Base-by-base conservation (phyloP, 2,329 filamentous ascomycete genomes). In the Metarhizium anisopliae region DNA sequence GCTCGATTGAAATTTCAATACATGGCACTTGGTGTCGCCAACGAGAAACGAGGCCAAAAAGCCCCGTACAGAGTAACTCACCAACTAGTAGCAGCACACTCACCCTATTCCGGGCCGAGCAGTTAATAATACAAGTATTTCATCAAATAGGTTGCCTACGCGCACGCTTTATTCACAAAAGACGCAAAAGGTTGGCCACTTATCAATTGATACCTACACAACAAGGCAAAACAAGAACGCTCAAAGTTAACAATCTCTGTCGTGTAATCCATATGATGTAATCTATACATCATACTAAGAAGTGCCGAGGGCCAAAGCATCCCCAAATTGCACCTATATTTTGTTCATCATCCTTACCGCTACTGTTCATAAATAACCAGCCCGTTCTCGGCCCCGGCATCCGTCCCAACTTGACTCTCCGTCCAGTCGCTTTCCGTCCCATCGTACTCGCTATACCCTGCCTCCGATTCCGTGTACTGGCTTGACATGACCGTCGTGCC, bases 341-440 rank as follows among this genome's bases (percentile, higher is more conserved):
- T 5, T 53, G 14, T 25, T 52, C 20, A 5, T 20, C 50, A 43
- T 16, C n/a, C 14, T 29, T 8, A 4, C 29, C 8, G 2, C 51
- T 50, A 47, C 47, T 52, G 49, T 40, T 65, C 70, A 53, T 70
- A 67, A 38, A 73, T 64, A 42, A 72, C 65, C 49, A 75, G 57
- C 55, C 72, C 70, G 40, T 67, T 67, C 35, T 71, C 66, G 11
- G 59, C 65, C 10, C 32, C 45, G 13, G 13, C 54, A 16, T 50
- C 35, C 50, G 47, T 51, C 7, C 54, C 60, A 6, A 69, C 63
- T 4, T 64, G 71, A 56, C 74, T 78, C 62, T 75, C 76, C 2
- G 76, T 77, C 73, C 75, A 80, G 56, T 80, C 75, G 58, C 77
- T 79, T 32, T 67, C 70, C 30, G 66, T 68, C 47, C 75, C 72